Percentiles rank a stretch among this genome's conserved stretches.
These are phyloP conservation scores for Pittosporum tobira DNA, from an alignment of 129 eudicot genomes.

Conservation along the genomic window DNA sequence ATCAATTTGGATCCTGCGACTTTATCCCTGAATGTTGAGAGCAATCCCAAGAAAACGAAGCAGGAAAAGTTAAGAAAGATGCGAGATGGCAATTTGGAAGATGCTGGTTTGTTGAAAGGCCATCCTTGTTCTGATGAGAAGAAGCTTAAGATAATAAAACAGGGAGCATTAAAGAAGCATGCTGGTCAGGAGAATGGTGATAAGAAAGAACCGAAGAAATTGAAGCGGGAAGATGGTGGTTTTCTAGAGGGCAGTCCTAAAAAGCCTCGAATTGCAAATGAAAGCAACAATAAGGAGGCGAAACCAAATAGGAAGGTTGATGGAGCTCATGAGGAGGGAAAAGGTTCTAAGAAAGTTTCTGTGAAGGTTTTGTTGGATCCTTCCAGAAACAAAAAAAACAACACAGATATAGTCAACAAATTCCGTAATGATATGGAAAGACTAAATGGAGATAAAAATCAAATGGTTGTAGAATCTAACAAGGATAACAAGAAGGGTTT, in stretches of 20 bases:
- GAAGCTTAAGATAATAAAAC: conserved; percentile 1
- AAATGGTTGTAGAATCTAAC: conserved; percentile 10
- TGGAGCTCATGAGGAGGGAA: conserved; percentile 14
- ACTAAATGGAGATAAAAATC: neutral
- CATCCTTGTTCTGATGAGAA: conserved; percentile 7
- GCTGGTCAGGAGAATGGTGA: neutral
- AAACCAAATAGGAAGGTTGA: conserved; percentile 13
- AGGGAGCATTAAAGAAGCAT: neutral
- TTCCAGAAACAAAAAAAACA: neutral
- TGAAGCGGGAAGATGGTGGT: conserved; percentile 17
- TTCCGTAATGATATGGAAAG: neutral
- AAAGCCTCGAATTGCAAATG: conserved; percentile 5
- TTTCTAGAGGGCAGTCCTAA: conserved; percentile 11
- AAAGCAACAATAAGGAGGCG: neutral
- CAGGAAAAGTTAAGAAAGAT: conserved; percentile 11
- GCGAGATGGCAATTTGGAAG: conserved; percentile 11
- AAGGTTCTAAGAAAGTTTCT: conserved; percentile 8
- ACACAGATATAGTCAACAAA: neutral
- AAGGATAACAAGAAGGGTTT: conserved; percentile 13
- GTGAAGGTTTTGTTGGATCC: neutral
- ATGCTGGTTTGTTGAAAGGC: neutral
- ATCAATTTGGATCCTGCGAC: conserved; percentile 19
- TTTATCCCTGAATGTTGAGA: conserved; percentile 14
- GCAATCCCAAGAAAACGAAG: conserved; percentile 30
- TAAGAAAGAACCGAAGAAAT: conserved; percentile 21